phyloP scores from a whole-genome alignment of 345 rosid genomes.

The Euphorbia pulcherrima region DNA sequence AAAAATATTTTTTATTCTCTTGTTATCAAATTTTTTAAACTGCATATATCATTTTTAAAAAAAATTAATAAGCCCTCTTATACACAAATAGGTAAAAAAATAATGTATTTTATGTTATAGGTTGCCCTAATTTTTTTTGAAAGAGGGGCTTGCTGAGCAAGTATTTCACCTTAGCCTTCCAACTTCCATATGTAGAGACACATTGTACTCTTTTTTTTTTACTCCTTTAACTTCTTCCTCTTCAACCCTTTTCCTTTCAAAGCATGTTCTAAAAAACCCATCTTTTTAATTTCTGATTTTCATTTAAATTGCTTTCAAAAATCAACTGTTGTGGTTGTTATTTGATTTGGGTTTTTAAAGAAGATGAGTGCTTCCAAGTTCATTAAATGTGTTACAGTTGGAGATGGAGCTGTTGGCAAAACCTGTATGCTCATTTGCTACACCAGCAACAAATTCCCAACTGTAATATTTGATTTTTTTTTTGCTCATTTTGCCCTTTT shows the following conservation, averaged over 20 bases:
- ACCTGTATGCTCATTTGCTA: slow-evolving; percentile 99
- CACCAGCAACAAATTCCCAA: slow-evolving; percentile 98
- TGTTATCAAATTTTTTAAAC: no score
- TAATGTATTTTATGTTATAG: no score
- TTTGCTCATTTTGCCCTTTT: background rate
- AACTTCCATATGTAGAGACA: slow-evolving; percentile 1
- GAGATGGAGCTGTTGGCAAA: slow-evolving; percentile 99
- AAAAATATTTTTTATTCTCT: no score
- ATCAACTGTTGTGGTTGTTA: slow-evolving; percentile 1
- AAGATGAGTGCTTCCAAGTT: slow-evolving; percentile 90
- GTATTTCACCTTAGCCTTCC: background rate
- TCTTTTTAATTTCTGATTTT: background rate
- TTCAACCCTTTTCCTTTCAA: slow-evolving; percentile 21
- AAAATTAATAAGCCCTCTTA: no score
- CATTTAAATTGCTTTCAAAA: slow-evolving; percentile 3
- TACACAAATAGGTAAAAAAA: no score
- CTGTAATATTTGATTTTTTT: slow-evolving; percentile 45
- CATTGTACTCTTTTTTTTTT: slow-evolving; percentile 17
- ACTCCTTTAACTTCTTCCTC: slow-evolving; percentile 7
- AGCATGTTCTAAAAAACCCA: slow-evolving; percentile 15
- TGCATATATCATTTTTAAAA: no score
- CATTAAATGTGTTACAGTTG: slow-evolving; percentile 97
- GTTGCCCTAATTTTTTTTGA: slow-evolving; percentile 9
- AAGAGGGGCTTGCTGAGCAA: background rate
- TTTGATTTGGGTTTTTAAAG: slow-evolving; percentile 9